Conservation (phyloP, 106 monocot genomes). For the Alisma plantagoaquatica region DNA sequence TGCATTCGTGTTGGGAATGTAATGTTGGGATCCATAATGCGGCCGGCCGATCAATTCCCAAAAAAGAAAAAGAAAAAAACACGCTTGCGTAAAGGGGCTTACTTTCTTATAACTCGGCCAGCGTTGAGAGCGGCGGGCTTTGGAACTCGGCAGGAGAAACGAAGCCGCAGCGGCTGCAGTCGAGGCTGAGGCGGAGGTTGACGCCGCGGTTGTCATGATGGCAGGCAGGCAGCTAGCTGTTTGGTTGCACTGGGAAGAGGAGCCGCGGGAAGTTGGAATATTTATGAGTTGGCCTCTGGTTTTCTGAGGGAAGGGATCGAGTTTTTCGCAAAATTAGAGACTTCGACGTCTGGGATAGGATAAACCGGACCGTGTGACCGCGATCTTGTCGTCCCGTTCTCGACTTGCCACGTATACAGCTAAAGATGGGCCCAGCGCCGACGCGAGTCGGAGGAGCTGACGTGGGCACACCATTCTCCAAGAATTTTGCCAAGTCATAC, state of each 20-base stretch:
- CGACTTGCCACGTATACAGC: conserved; percentile 35
- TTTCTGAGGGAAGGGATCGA: neutral
- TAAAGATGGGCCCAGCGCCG: no score
- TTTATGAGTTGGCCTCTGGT: neutral
- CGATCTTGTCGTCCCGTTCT: conserved; percentile 35
- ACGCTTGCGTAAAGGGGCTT: no score
- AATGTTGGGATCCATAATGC: no score
- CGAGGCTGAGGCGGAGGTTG: conserved; percentile 17
- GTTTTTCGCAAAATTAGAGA: no score
- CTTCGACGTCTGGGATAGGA: neutral
- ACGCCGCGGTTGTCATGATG: neutral
- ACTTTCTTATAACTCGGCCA: no score
- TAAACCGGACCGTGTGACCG: conserved; percentile 42
- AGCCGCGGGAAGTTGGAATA: neutral
- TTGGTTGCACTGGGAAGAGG: no score
- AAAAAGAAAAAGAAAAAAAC: no score
- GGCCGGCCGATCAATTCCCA: no score
- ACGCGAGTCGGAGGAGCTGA: neutral
- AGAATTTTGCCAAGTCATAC: no score
- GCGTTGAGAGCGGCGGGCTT: conserved; percentile 28
- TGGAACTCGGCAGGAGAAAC: conserved; percentile 37
- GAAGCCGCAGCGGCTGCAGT: conserved; percentile 29
- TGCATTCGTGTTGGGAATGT: no score
- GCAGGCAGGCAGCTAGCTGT: neutral
- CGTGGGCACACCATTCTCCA: conserved; percentile 14